Percentiles rank a stretch among this genome's conserved stretches.
These are phyloP conservation scores for Acanthamoeba rhysodes DNA, from an alignment of 208 protist species.

Conservation along the genomic window DNA sequence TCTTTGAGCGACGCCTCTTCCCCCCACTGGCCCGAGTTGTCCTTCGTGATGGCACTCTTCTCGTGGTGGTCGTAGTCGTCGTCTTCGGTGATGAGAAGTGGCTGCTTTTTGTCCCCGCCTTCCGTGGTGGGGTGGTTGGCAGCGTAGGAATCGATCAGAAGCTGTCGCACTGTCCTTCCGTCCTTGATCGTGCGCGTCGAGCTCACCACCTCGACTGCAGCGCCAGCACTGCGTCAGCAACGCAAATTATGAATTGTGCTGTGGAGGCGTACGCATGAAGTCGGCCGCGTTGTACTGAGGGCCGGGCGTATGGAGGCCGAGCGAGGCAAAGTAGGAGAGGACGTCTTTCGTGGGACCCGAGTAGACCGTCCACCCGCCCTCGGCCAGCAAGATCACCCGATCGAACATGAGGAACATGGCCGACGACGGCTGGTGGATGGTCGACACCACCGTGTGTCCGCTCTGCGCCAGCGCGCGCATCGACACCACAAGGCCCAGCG, in stretches of 20 bases:
- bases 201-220: background rate
- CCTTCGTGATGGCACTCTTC: background rate
- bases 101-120: background rate
- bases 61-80: background rate
- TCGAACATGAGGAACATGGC: constrained; percentile 89
- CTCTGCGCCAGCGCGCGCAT: constrained; percentile 89
- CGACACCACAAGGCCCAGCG: constrained; percentile 92
- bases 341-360: background rate
- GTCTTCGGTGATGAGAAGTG: background rate
- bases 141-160: background rate
- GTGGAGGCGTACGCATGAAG: constrained; percentile 32
- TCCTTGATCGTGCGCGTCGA: background rate
- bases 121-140: background rate
- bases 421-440: constrained; percentile 95
- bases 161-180: background rate
- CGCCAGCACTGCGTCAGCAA: no score
- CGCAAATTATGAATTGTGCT: no score
- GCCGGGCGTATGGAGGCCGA: constrained; percentile 53
- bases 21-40: background rate
- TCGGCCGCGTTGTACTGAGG: constrained; percentile 79
- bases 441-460: constrained; percentile 93
- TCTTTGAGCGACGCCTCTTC: background rate
- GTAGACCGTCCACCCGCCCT: constrained; percentile 41
- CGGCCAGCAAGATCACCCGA: constrained; percentile 75
- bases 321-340: constrained; percentile 51